Evolutionary conservation across 176 grass and related monocot species (phyloP), one percentile per base, ranked within the genome.

Genomic region (Microstegium vimineum): DNA sequence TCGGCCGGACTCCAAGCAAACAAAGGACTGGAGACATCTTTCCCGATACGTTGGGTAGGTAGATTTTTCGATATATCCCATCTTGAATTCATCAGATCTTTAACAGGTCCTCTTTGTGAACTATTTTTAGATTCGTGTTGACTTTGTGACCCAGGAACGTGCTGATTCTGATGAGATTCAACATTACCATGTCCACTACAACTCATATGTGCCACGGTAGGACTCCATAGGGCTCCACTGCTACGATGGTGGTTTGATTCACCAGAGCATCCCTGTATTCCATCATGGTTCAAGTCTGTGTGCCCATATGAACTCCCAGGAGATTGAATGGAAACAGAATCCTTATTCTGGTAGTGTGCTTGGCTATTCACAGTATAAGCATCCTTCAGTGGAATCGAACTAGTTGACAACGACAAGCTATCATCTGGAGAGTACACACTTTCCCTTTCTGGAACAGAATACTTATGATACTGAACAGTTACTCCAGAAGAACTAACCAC

Each of bases 1-100:
- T 90, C 88, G 2, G 89, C 74, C 59, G 87, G 80, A 71, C 71
- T 89, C 82, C 69, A 83, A 81, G 87, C 69, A 85, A 81, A 79
- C 51, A 36, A 25, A 79, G 80, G 81, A 71, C 81, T 87, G 30
- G 78, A 43, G 56, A 65, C 71, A 85, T 81, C 86, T 81, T 74
- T 92, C 42, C 70, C 56, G 51, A 65, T 49, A 47, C 52, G 73
- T 59, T 89, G 92, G 20, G 51, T 73, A 51, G 69, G 80, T 72
- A 85, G 26, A 82, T 51, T 63, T 64, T 74, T 85, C 5, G 32
- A 77, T 23, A 37, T 40, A 79, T 81, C 74, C 49, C 10, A 34
- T 22, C 87, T 80, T 22, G 38, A 85, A 82, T 77, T 57, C 34
- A 90, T 46, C 42, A 90, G 49, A 84, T 91, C 73, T 66, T 82